phyloP scores from a whole-genome alignment of 2,329 filamentous ascomycete genomes.

The Fusarium nygamai region DNA sequence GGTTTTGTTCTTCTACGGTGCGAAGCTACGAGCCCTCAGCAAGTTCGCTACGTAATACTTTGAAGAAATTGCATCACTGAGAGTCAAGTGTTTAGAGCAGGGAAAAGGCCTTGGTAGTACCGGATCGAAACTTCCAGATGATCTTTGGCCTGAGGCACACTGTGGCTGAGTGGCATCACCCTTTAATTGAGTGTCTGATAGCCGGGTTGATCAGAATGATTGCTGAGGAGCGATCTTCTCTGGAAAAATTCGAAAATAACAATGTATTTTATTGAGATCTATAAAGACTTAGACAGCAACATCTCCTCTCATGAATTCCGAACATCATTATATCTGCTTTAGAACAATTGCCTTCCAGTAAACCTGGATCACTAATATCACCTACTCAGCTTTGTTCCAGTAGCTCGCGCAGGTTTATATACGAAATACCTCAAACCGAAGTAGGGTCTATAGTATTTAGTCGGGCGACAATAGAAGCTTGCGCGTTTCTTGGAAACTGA shows the following conservation, averaged over 20 bases:
- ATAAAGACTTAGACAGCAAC: fast-evolving
- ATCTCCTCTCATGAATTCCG: background rate
- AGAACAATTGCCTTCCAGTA: no score
- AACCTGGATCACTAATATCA: fast-evolving
- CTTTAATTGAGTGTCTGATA: background rate
- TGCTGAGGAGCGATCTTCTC: background rate
- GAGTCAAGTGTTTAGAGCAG: background rate
- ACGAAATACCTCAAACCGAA: background rate
- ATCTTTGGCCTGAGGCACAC: fast-evolving
- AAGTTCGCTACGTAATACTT: conserved; percentile 57
- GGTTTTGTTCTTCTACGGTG: conserved; percentile 66
- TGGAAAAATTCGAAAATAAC: background rate
- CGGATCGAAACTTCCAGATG: fast-evolving
- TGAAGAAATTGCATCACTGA: fast-evolving
- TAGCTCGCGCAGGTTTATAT: background rate
- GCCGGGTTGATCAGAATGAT: no score
- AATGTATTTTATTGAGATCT: background rate
- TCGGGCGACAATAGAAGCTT: fast-evolving
- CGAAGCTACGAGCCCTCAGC: conserved; percentile 62
- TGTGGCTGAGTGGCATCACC: background rate
- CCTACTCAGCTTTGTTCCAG: fast-evolving
- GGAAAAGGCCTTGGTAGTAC: fast-evolving
- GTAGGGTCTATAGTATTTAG: background rate
- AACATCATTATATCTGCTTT: no score
- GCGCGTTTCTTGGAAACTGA: no score